A percentile compares a stretch with the other conserved stretches of the same genome.
Evolutionary conservation across 83 land plant genomes (phyloP).

Genomic region (Larix sibirica): DNA sequence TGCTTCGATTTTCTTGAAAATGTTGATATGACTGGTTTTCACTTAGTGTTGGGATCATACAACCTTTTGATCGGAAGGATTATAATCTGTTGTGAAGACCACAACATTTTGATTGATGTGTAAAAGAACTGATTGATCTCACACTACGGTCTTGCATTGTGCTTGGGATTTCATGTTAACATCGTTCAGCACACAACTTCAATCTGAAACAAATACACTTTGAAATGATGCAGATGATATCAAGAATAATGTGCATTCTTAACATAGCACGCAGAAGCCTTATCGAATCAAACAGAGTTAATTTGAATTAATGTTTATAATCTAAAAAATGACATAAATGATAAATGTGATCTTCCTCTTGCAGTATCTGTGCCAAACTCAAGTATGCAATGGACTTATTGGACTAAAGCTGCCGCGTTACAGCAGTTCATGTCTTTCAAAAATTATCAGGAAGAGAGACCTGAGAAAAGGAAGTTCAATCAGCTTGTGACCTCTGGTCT

Average conservation of each 20-base stretch:
- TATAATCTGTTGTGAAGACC: no score
- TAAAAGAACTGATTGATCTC: no score
- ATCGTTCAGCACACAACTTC: no score
- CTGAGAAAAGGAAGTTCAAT: conserved; percentile 10
- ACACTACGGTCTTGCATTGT: no score
- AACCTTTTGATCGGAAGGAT: no score
- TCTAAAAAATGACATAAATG: not conserved
- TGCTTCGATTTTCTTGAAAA: no score
- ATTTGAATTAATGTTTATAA: not conserved
- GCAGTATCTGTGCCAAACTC: not conserved
- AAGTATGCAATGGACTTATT: not conserved
- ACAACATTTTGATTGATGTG: no score
- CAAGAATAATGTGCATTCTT: not conserved
- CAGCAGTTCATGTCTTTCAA: conserved; percentile 1
- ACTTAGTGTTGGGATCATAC: no score
- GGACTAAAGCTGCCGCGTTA: conserved; percentile 1
- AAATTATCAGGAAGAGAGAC: not conserved
- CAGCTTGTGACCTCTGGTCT: not conserved
- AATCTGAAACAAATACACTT: no score
- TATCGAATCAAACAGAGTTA: not conserved
- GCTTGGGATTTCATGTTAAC: no score
- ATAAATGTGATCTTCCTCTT: not conserved
- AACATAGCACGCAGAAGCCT: not conserved
- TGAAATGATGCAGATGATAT: no score
- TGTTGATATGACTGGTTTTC: no score